These are phyloP conservation scores for Chlorella sp. DNA, from an alignment of 139 green algal genomes.

Conservation along the genomic window DNA sequence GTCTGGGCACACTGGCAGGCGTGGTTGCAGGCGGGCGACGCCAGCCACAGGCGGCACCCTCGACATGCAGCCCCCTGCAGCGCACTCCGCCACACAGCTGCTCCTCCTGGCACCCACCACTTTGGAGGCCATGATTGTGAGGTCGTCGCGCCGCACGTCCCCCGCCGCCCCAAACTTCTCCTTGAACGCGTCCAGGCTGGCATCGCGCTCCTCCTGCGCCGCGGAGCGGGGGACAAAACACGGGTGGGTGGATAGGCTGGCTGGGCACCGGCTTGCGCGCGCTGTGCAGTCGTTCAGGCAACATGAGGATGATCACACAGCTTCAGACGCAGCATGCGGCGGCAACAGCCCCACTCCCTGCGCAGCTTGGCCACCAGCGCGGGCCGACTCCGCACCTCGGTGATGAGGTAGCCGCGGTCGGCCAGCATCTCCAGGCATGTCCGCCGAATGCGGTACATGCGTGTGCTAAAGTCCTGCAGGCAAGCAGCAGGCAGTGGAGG, in stretches of 20 bases:
- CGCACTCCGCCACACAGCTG: background rate
- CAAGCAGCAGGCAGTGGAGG: background rate
- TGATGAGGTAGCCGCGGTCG: conserved; percentile 90
- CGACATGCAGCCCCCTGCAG: background rate
- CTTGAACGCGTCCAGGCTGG: conserved; percentile 81
- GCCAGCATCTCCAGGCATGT: conserved; percentile 94
- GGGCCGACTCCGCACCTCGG: conserved; percentile 46
- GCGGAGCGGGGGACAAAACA: background rate
- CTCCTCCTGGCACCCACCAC: conserved; percentile 28
- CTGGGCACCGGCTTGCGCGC: background rate
- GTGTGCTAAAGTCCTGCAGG: conserved; percentile 3
- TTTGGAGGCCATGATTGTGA: conserved; percentile 83
- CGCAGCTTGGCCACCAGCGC: background rate
- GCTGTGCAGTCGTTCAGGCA: background rate
- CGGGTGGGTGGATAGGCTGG: background rate
- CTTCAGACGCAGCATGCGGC: background rate
- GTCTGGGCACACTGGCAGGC: too few species aligned
- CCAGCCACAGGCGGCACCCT: too few species aligned
- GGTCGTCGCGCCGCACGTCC: conserved; percentile 77
- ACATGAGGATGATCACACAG: background rate
- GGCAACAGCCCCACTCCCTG: background rate
- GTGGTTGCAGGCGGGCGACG: too few species aligned
- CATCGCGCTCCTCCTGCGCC: conserved; percentile 75
- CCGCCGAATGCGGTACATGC: conserved; percentile 51
- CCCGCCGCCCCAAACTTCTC: conserved; percentile 73